Conservation (phyloP, 2,329 filamentous ascomycete species). For the Plenodomus lindquistii region DNA sequence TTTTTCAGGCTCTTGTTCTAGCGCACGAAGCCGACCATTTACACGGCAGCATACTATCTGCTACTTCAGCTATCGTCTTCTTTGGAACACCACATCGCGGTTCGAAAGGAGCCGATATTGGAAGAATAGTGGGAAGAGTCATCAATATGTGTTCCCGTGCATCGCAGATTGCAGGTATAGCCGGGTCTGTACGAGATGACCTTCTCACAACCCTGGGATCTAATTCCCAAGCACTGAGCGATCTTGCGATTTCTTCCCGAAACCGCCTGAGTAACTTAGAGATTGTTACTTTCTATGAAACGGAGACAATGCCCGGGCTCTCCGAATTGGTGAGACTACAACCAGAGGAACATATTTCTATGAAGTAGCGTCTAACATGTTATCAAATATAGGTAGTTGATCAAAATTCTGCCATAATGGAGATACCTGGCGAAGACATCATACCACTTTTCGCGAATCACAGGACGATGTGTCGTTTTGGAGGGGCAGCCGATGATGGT, state of each 20-base stretch:
- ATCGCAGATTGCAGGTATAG: constrained; percentile 11
- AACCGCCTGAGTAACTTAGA: constrained; percentile 10
- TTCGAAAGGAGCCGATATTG: constrained; percentile 17
- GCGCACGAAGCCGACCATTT: constrained; percentile 16
- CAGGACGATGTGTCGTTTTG: constrained; percentile 25
- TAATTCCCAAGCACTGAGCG: constrained; percentile 11
- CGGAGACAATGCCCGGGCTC: constrained; percentile 7
- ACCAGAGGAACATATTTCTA: constrained; percentile 1
- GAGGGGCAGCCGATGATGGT: constrained; percentile 1
- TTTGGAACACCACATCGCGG: constrained; percentile 25
- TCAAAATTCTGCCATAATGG: constrained; percentile 21
- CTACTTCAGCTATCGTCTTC: constrained; percentile 19
- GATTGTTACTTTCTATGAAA: constrained; percentile 23
- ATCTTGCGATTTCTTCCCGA: constrained; percentile 16
- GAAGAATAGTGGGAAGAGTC: constrained; percentile 16
- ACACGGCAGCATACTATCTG: constrained; percentile 16
- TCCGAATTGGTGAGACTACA: constrained; percentile 17
- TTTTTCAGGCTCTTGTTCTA: constrained; percentile 20
- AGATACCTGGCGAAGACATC: constrained; percentile 16
- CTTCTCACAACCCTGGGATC: constrained; percentile 16
- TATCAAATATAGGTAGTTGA: constrained; percentile 21
- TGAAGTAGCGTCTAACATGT: constrained; percentile 5
- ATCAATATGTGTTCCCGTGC: constrained; percentile 13
- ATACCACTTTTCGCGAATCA: constrained; percentile 24
- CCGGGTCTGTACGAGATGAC: constrained; percentile 16